phyloP scores from a whole-genome alignment of 306 rosid species.

The Dalbergia cultrata region DNA sequence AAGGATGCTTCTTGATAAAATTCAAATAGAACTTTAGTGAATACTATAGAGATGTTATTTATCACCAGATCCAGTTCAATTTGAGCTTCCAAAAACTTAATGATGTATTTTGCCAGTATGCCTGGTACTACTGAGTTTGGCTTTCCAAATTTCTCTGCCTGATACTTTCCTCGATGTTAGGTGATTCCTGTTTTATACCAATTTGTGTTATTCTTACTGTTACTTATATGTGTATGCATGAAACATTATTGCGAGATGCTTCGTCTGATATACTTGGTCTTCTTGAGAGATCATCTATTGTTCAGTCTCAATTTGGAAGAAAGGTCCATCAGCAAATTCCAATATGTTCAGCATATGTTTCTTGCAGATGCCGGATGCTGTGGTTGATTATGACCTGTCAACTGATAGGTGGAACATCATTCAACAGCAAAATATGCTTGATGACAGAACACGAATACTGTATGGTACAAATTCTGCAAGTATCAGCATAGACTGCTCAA shows the following conservation, averaged over 20 bases:
- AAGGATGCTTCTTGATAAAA: conserved; percentile 25
- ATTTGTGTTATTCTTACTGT: conserved; percentile 27
- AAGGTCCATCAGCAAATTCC: conserved; percentile 34
- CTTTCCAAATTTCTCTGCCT: conserved; percentile 27
- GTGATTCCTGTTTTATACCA: conserved; percentile 19
- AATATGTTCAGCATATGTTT: conserved; percentile 43
- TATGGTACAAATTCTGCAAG: conserved; percentile 76
- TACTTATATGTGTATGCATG: not conserved
- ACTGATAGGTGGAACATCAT: conserved; percentile 85
- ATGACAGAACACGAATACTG: conserved; percentile 80
- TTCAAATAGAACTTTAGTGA: conserved; percentile 22
- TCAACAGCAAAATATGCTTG: conserved; percentile 93
- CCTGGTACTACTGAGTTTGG: conserved; percentile 21
- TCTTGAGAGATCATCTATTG: conserved; percentile 22
- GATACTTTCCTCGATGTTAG: conserved; percentile 11
- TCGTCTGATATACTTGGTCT: conserved; percentile 23
- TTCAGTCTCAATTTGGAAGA: conserved; percentile 33
- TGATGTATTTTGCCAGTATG: conserved; percentile 38
- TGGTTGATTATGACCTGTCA: conserved; percentile 91
- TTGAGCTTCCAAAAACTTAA: conserved; percentile 28
- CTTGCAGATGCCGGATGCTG: conserved; percentile 96
- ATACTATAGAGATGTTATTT: conserved; percentile 24
- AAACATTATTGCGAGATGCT: conserved; percentile 13
- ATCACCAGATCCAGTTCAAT: not conserved
- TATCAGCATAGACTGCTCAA: conserved; percentile 47